These are phyloP conservation scores for Lanzia echinophila DNA, from an alignment of 2,329 filamentous ascomycete species.

Conservation along the genomic window DNA sequence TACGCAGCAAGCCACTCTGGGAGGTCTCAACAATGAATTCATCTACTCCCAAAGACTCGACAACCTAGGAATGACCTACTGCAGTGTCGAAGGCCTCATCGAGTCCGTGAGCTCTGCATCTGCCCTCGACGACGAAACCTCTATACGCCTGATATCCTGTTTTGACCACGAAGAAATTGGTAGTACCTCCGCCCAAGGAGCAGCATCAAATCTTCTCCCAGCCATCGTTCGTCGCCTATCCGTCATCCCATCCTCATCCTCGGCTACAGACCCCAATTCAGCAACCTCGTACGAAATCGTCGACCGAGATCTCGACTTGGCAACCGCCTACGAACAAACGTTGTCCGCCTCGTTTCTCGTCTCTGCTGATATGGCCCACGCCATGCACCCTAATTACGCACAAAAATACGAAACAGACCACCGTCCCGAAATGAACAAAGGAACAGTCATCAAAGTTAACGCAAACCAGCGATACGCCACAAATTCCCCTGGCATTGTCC, in stretches of 20 bases:
- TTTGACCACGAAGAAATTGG: slow-evolving; percentile 99
- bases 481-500: slow-evolving; percentile 88
- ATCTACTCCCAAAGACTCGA: slow-evolving; percentile 94
- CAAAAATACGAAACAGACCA: slow-evolving; percentile 89
- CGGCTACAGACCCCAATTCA: slow-evolving; percentile 38
- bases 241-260: slow-evolving; percentile 52
- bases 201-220: slow-evolving; percentile 85
- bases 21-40: slow-evolving; percentile 87
- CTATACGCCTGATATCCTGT: slow-evolving; percentile 84
- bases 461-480: slow-evolving; percentile 96
- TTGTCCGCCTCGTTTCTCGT: slow-evolving; percentile 86
- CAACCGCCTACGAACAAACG: slow-evolving; percentile 89
- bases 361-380: slow-evolving; percentile 96
- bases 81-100: slow-evolving; percentile 78
- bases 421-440: slow-evolving; percentile 91
- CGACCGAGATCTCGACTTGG: slow-evolving; percentile 46
- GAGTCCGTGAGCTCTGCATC: slow-evolving; percentile 60
- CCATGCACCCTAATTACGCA: slow-evolving; percentile 90
- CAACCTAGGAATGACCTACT: slow-evolving; percentile 95
- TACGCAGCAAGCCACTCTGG: slow-evolving; percentile 82
- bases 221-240: slow-evolving; percentile 81
- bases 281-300: slow-evolving; percentile 59
- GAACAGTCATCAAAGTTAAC: slow-evolving; percentile 95
- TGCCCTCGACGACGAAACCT: slow-evolving; percentile 66
- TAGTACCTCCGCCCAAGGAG: slow-evolving; percentile 85